Base-by-base conservation (phyloP, 352 stramenopile species). In the Pythium rhizo-oryzae region DNA sequence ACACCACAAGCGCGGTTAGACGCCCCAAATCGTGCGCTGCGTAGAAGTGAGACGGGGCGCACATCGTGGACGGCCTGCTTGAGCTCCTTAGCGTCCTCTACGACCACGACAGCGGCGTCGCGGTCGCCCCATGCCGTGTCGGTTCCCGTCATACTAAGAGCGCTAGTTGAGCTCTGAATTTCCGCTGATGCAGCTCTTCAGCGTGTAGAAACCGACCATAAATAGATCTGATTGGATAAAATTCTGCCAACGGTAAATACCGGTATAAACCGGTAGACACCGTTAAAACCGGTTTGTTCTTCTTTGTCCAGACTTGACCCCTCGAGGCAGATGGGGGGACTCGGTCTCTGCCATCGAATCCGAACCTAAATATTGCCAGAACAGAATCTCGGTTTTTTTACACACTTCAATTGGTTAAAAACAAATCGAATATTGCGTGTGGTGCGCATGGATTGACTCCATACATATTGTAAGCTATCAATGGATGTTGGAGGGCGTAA, bases 41-140 rank as follows among this genome's bases (percentile, higher is more conserved):
- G 2, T 2, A 7, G 28, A 6, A 2, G 3, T 33, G 28, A 33
- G 28, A 33, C 28, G 28, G 28, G 6, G 59, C 66, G 60, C 59
- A 85, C 78, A 53, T 89, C 77, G 67, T 89, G 80, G 50, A 92
- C 84, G 2, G 77, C 80, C 59, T 88, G 77, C 54, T 88, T 89
- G 8, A 92, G 79, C 54, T 71, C 77, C 56, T 88, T 89, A n/a
- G 78, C 57, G 62, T 89, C 77, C 43, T 92, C 77, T 11, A 92
- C 78, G n/a, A 84, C 37, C 52, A 71, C 43, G 21, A 67, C 52
- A 7, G 61, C 55, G 61, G 5, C 56, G 47, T 67, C 64, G 62
- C 41, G 24, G 9, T 55, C 58, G 51, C 23, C 47, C 49, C 62
- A 30, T 37, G 51, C 15, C 1, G 44, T 21, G n/a, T 50, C 56